Evolutionary conservation across 768 basidiomycete species (phyloP).

Genomic region (Mycena indigotica): DNA sequence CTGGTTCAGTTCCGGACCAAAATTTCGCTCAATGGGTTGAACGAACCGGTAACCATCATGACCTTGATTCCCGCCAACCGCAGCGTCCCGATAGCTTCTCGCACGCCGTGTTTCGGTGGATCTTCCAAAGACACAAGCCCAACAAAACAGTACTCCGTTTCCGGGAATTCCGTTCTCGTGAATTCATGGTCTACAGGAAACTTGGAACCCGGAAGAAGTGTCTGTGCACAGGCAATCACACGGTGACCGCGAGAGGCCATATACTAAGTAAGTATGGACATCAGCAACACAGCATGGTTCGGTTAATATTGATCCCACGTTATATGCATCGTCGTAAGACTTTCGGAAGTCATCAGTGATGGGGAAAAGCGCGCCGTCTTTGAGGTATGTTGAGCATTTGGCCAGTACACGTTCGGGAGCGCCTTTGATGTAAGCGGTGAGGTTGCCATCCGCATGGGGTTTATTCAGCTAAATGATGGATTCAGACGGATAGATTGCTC

Average conservation of each 20-base stretch:
- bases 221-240: constrained; percentile 72
- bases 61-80: constrained; percentile 74
- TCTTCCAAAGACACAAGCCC: constrained; percentile 70
- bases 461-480: constrained; percentile 61
- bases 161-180: constrained; percentile 61
- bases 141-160: constrained; percentile 60
- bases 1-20: no score
- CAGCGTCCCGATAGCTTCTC: constrained; percentile 71
- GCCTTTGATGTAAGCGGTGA: constrained; percentile 66
- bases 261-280: constrained; percentile 50
- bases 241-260: constrained; percentile 79
- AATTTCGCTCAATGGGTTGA: no score
- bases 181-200: constrained; percentile 53
- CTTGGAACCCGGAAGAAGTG: constrained; percentile 49
- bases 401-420: constrained; percentile 70
- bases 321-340: constrained; percentile 62
- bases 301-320: constrained; percentile 39
- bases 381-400: constrained; percentile 62
- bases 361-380: constrained; percentile 48
- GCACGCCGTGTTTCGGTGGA: constrained; percentile 71
- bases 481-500: no score
- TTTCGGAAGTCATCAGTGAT: constrained; percentile 58
- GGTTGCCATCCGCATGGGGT: constrained; percentile 47
- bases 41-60: constrained; percentile 72
- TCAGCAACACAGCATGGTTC: background rate